Base-by-base conservation (phyloP, 306 rosid genomes). In the Trifolium pratense region DNA sequence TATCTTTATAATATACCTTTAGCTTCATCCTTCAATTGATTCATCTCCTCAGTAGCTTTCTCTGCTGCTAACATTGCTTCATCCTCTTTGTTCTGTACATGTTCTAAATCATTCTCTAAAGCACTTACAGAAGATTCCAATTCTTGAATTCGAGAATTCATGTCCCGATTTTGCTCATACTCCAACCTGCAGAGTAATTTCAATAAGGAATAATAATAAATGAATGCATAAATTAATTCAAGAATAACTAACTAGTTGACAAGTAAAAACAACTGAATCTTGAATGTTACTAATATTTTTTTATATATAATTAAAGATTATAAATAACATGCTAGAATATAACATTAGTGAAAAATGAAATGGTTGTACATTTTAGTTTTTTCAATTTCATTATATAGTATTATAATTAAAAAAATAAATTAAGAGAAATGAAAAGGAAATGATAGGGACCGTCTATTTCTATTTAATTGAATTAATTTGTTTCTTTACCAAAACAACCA, bases 91-190 rank as follows among this genome's bases (percentile, higher is more conserved):
- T 87, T 79, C 75, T 90, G 87, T 78, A 92, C 82, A 75, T 64
- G 82, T 65, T 86, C 78, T 85, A 91, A 86, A 84, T 85, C 88
- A 57, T 83, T 76, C 83, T 84, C 86, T 68, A 95, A 79, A 69
- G 86, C 73, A 78, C 74, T 79, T 48, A 91, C 42, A 70, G 92
- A 86, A 77, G 90, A 81, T 79, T 90, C 87, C 75, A 95, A 81
- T 70, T 87, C 97, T 57, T 70, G 78, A 59, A 95, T 95, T 72
- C 83, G 84, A 7, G 99, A 82, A 15, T 78, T 89, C 89, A 86
- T 87, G 84, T 91, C 99, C 43, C 97, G 88, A 80, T 91, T 91
- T 79, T 91, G 96, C 71, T 95, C 99, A 86, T 95, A 95, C 80
- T 91, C 97, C 88, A 95, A 85, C 87, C 99, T 94, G 77, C 21